Percentiles rank a stretch among this genome's conserved stretches.
Conservation (phyloP, 2,329 filamentous ascomycete genomes). For the Akanthomyces muscarius region DNA sequence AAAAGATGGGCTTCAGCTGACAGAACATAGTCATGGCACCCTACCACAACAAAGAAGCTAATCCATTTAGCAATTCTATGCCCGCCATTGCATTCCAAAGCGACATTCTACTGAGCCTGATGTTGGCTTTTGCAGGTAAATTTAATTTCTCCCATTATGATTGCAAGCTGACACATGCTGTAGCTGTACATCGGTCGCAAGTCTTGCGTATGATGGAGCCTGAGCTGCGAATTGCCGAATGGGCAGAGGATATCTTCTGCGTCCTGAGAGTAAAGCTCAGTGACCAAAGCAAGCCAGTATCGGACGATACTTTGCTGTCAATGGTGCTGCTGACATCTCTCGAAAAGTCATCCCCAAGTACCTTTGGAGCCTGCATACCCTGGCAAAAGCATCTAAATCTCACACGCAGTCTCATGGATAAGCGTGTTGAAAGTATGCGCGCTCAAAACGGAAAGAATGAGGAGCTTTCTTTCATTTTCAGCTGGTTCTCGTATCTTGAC, state of each 20-base stretch:
- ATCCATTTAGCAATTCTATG: conserved; percentile 48
- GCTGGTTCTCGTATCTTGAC: conserved; percentile 83
- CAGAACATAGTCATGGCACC: conserved; percentile 45
- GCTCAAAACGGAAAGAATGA: conserved; percentile 47
- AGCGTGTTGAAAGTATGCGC: conserved; percentile 43
- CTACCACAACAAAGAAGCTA: conserved; percentile 49
- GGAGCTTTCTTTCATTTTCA: conserved; percentile 68
- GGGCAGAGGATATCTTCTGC: conserved; percentile 76
- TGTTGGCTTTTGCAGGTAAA: conserved; percentile 68
- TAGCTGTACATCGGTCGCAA: conserved; percentile 72
- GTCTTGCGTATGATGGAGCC: conserved; percentile 72
- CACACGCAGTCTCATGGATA: conserved; percentile 69
- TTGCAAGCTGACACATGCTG: conserved; percentile 15
- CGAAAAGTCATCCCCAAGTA: conserved; percentile 77
- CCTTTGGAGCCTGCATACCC: conserved; percentile 73
- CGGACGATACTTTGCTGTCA: conserved; percentile 70
- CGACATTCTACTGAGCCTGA: conserved; percentile 68
- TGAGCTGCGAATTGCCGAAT: conserved; percentile 70
- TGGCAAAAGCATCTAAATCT: conserved; percentile 78
- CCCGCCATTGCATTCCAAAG: conserved; percentile 63
- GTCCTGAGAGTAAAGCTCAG: conserved; percentile 64
- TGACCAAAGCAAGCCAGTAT: conserved; percentile 58
- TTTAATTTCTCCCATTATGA: not conserved
- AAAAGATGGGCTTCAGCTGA: conserved; percentile 8
- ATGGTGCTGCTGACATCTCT: conserved; percentile 82